phyloP scores from a whole-genome alignment of 352 stramenopile genomes.

The Phytopythium montanum region DNA sequence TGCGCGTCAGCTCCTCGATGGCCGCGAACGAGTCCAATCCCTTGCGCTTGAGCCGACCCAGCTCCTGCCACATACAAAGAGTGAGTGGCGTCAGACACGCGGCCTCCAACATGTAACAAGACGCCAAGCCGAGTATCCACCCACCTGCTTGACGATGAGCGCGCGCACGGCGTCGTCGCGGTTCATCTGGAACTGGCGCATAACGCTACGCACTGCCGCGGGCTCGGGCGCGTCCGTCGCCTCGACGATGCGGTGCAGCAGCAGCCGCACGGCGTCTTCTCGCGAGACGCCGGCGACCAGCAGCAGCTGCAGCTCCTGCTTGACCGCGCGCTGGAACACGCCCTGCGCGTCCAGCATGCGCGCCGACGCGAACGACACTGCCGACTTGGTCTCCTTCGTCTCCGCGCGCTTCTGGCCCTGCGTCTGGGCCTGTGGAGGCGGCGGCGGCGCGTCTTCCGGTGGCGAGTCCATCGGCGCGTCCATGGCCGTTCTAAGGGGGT shows the following conservation, averaged over 20 bases:
- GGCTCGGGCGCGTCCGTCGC: slow-evolving; percentile 56
- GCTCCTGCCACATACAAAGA: slow-evolving; percentile 35
- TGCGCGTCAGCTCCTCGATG: slow-evolving; percentile 79
- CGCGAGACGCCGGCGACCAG: slow-evolving; percentile 46
- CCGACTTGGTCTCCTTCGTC: slow-evolving; percentile 13
- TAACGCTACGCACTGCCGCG: slow-evolving; percentile 65
- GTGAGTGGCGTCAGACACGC: too few species aligned
- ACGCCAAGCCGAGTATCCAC: neutral
- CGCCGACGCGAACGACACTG: slow-evolving; percentile 14
- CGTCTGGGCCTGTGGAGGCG: too few species aligned
- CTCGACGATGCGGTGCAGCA: slow-evolving; percentile 74
- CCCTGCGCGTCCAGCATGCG: slow-evolving; percentile 66
- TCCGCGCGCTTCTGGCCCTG: too few species aligned
- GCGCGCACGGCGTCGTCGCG: slow-evolving; percentile 80
- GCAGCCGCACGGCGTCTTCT: slow-evolving; percentile 67
- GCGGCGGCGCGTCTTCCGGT: neutral
- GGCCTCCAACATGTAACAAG: neutral
- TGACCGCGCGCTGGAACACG: slow-evolving; percentile 73
- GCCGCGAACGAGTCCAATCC: slow-evolving; percentile 81
- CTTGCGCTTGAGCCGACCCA: slow-evolving; percentile 66
- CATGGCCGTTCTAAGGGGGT: neutral
- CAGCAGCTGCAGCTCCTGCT: slow-evolving; percentile 74
- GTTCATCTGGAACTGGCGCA: slow-evolving; percentile 87
- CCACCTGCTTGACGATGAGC: slow-evolving; percentile 80
- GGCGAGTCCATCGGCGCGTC: slow-evolving; percentile 1